Percentiles rank a stretch among this genome's conserved stretches.
These are phyloP conservation scores for Neofusicoccum kwambonambiense DNA, from an alignment of 2,329 filamentous ascomycete genomes.

Conservation along the genomic window DNA sequence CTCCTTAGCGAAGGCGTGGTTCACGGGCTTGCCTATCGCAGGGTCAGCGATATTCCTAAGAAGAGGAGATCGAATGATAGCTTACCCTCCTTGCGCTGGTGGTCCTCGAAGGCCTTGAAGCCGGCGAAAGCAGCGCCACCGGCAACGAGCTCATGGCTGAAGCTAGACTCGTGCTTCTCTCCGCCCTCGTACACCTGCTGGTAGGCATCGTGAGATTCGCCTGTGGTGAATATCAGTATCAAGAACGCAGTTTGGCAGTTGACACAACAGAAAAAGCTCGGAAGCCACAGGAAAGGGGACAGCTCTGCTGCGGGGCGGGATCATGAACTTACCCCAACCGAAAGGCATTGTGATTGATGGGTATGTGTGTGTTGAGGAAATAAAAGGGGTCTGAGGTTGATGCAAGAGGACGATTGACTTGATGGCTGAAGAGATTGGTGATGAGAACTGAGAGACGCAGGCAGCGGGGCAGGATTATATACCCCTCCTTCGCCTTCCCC, in stretches of 20 bases:
- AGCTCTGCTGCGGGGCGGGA: not conserved
- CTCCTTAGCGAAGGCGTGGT: conserved; percentile 76
- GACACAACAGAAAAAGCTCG: not conserved
- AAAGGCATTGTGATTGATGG: conserved; percentile 42
- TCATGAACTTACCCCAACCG: conserved; percentile 40
- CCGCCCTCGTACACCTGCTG: conserved; percentile 54
- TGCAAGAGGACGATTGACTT: not conserved
- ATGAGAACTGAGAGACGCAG: not conserved
- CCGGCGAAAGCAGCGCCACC: conserved; percentile 76
- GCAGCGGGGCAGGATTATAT: conserved; percentile 12
- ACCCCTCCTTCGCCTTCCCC: not conserved
- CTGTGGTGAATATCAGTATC: conserved; percentile 32
- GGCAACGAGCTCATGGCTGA: conserved; percentile 72
- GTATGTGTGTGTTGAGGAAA: not conserved
- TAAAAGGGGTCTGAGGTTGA: not conserved
- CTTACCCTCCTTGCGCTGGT: conserved; percentile 64
- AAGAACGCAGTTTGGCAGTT: too few species aligned
- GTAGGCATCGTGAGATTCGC: conserved; percentile 54
- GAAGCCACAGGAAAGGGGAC: not conserved
- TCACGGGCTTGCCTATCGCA: conserved; percentile 63
- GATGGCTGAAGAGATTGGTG: conserved; percentile 2
- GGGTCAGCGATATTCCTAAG: not conserved
- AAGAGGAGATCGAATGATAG: too few species aligned
- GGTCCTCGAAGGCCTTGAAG: conserved; percentile 77
- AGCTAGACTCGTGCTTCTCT: conserved; percentile 57